Percentiles rank a stretch among this genome's conserved stretches.
Conservation (phyloP, 257 asterid species). For the Euphrasia confusa region DNA sequence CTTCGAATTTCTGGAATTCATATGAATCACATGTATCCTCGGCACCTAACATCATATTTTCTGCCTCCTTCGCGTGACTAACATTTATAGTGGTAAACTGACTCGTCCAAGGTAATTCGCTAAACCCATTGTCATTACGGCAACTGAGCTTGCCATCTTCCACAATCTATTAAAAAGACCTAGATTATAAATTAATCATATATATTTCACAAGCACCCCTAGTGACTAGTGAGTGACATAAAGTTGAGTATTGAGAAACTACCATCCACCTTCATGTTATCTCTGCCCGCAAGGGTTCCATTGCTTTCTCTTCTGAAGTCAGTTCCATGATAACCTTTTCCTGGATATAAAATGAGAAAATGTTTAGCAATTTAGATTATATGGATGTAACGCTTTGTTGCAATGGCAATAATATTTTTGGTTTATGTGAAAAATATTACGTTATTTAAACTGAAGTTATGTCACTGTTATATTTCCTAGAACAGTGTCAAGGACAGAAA, state of each 20-base stretch:
- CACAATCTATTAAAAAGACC: constrained; percentile 37
- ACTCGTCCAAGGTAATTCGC: constrained; percentile 39
- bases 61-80: constrained; percentile 39
- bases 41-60: constrained; percentile 35
- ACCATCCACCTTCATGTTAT: constrained; percentile 76
- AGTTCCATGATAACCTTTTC: constrained; percentile 33
- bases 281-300: constrained; percentile 44
- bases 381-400: not conserved
- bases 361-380: not conserved
- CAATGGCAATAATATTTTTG: not conserved
- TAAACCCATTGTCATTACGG: constrained; percentile 38
- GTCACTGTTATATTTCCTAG: not conserved
- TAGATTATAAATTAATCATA: constrained; percentile 26
- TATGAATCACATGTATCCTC: constrained; percentile 46
- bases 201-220: constrained; percentile 21
- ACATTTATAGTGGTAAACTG: constrained; percentile 46
- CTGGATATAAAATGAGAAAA: constrained; percentile 12
- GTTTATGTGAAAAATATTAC: not conserved
- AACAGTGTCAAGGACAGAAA: not conserved
- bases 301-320: constrained; percentile 43
- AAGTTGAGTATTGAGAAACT: constrained; percentile 41
- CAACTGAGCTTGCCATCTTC: constrained; percentile 49
- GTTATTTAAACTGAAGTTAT: not conserved
- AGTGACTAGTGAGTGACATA: constrained; percentile 20
- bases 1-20: constrained; percentile 55